Base-by-base conservation (phyloP, 371 early-diverging fungal species). In the Nematocida sp. region DNA sequence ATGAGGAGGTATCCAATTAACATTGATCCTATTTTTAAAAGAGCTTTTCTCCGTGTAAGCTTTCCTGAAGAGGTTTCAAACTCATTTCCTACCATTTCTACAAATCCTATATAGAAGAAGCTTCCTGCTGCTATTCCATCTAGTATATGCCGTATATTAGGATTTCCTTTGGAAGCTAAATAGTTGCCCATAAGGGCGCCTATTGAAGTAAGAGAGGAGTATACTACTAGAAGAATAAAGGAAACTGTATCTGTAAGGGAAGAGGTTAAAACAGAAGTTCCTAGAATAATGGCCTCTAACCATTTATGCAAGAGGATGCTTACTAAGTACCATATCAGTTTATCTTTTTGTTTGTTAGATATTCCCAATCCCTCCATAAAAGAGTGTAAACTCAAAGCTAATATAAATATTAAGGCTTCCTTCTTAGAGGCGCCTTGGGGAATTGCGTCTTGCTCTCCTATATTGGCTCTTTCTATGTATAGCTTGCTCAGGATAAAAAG, bases 291-390 rank as follows among this genome's bases (percentile, higher is more conserved):
- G 16, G 83, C 79, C 49, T 85, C 85, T 28, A 83, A 55, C 53
- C 80, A 78, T 51, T 85, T 85, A 50, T 85, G 85, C 16, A 80
- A 47, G 11, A 85, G 20, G 7, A 83, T 59, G 20, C 82, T 79
- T 26, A 79, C 42, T 23, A 78, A 55, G 68, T 79, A 78, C 45
- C 78, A 80, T 1, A 39, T 36, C 0, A 82, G 56, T 18, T 56
- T n/a, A 1, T 32, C 35, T 33, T 45, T 60, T 20, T 65, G 64
- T 30, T 71, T 79, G 16, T 59, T 66, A 26, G 56, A 30, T 3
- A 55, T 65, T 0, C 65, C 82, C 30, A 84, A 50, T 20, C 85
- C 85, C 66, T 84, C 85, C 55, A 84, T 80, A 57, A 84, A 83
- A n/a, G 82, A 82, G 65, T 84, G 85, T 11, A 84, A 56, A 60